phyloP scores from a whole-genome alignment of 2,329 filamentous ascomycete species.

The Ramularia endophylla region DNA sequence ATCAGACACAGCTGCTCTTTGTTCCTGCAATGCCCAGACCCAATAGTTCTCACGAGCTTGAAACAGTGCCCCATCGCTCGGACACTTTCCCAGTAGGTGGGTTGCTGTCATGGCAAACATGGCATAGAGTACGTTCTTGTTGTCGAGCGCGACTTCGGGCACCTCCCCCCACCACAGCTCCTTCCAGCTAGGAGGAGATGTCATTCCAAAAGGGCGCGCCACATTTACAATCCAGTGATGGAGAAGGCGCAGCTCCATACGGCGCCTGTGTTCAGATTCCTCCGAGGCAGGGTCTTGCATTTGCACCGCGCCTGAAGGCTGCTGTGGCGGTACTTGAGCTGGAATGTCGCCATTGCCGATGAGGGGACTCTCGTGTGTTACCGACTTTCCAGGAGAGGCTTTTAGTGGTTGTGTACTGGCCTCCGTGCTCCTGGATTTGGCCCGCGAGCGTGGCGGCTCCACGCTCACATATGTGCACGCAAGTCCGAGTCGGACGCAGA shows the following conservation, averaged over 20 bases:
- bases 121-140: constrained; percentile 21
- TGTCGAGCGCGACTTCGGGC: constrained; percentile 18
- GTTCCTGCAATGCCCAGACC: constrained; percentile 25
- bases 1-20: constrained; percentile 23
- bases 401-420: constrained; percentile 5
- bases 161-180: constrained; percentile 23
- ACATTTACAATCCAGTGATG: constrained; percentile 23
- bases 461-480: constrained; percentile 40
- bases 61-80: constrained; percentile 14
- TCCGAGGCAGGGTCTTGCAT: constrained; percentile 10
- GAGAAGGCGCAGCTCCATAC: constrained; percentile 19
- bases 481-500: constrained; percentile 44
- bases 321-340: not conserved
- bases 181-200: constrained; percentile 20
- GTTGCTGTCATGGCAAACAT: constrained; percentile 23
- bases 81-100: constrained; percentile 15
- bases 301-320: constrained; percentile 1
- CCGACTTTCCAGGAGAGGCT: constrained; percentile 13
- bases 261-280: constrained; percentile 18
- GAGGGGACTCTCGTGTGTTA: constrained; percentile 15
- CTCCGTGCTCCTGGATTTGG: constrained; percentile 13
- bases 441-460: constrained; percentile 13
- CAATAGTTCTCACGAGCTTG: constrained; percentile 20
- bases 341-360: constrained; percentile 6
- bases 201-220: constrained; percentile 20